These are phyloP conservation scores for Funneliformis geosporum DNA, from an alignment of 192 early-diverging fungal species.

Conservation along the genomic window DNA sequence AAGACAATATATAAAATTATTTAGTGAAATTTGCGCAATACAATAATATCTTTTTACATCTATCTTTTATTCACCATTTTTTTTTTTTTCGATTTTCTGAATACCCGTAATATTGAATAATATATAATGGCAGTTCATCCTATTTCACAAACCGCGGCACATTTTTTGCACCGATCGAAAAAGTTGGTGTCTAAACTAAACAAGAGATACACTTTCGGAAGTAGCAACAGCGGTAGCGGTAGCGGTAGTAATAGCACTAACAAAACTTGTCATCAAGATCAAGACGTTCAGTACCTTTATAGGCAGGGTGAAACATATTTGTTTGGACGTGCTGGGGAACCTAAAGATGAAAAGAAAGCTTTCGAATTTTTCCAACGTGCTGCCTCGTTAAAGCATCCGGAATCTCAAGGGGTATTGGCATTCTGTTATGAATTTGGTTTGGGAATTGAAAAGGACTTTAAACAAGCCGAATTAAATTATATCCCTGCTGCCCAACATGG, in stretches of 20 bases:
- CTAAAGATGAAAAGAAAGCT: constrained; percentile 50
- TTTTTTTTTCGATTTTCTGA: not conserved
- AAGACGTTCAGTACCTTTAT: constrained; percentile 38
- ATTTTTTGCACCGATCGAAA: constrained; percentile 40
- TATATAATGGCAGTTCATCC: constrained; percentile 30
- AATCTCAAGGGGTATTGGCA: constrained; percentile 66
- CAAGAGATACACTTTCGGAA: constrained; percentile 34
- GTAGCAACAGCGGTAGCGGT: constrained; percentile 28
- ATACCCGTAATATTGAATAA: not conserved
- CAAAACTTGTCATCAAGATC: constrained; percentile 7
- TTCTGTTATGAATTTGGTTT: constrained; percentile 89
- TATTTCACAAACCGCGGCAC: constrained; percentile 37
- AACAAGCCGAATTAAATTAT: constrained; percentile 67
- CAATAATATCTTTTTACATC: not conserved
- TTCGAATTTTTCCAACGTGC: constrained; percentile 56
- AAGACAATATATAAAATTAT: constrained; percentile 31
- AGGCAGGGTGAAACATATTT: constrained; percentile 42
- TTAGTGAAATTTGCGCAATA: not conserved
- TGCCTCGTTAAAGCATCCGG: constrained; percentile 43
- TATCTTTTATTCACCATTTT: not conserved
- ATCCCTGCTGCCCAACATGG: constrained; percentile 60
- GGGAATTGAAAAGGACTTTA: constrained; percentile 62
- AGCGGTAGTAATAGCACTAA: not conserved
- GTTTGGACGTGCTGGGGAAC: constrained; percentile 53
- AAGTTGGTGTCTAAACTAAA: constrained; percentile 46